Evolutionary conservation across 352 stramenopile genomes (phyloP), one percentile per base, ranked within the genome.

Genomic region (Phytophthora citricola): DNA sequence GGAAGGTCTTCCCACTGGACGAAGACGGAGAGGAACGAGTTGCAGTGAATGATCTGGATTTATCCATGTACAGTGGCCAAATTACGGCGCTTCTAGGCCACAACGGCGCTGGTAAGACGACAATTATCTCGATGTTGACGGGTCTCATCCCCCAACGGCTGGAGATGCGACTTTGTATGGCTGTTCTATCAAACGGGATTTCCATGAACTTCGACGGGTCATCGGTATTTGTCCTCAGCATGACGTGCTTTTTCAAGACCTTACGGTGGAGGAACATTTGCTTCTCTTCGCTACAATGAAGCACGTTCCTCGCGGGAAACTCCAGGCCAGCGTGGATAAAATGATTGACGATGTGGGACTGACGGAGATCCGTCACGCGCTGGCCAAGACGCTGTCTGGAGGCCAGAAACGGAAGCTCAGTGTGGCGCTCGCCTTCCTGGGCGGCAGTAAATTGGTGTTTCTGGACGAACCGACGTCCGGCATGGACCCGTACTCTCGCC

Each of bases 171-270:
- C 65, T 11, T 55, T 98, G 17, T 79, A 82, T 22, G 92, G 92
- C 5, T 76, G 78, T 4, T 94, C 87, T 5, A 79, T 97, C 11
- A 68, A 63, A 46, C 40, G 74, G 17, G 76, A 99, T 51, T 90
- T 99, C 64, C 52, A 84, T 27, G 69, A 88, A 27, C 81, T 99
- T 11, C 91, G 97, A 6, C 71, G 96, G 51, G 81, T 97, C 49
- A 90, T 98, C 57, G 96, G 96, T 41, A 92, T 99, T 49, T 99
- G 97, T 66, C 88, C 97, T 5, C 97, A 99, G 75, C 94, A 99
- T 68, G 95, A 99, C 71, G 96, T 98, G 38, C 75, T 99, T 0
- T 98, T 97, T 62, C 85, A 91, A 24, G 74, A 97, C 17, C 74
- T 99, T 15, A 99, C 97, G 1, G 97, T 99, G 12, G 63, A 91